Evolutionary conservation across 495 filamentous ascomycete genomes (phyloP).

Genomic region (Daldinia bambusicola): DNA sequence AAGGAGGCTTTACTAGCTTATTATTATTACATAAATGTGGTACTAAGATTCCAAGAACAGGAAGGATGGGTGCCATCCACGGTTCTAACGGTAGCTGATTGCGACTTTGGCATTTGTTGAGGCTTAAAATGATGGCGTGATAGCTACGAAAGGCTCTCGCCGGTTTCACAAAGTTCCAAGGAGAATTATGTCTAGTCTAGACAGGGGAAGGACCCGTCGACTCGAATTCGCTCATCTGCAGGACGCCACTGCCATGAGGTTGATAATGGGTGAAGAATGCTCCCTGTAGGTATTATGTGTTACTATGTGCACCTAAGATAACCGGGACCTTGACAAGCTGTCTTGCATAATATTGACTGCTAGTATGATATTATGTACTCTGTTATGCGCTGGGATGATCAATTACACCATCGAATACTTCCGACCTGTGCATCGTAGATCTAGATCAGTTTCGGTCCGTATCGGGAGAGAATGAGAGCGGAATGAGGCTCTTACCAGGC

Average conservation of each 20-base stretch:
- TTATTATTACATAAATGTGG: slow-evolving; percentile 12
- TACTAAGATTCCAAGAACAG: slow-evolving; percentile 8
- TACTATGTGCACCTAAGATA: slow-evolving; percentile 8
- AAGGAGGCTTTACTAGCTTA: slow-evolving; percentile 14
- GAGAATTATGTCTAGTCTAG: neutral
- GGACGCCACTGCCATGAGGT: slow-evolving; percentile 25
- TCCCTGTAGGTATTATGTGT: slow-evolving; percentile 3
- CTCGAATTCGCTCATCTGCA: slow-evolving; percentile 26
- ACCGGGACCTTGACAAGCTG: slow-evolving; percentile 14
- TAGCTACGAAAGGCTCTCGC: neutral
- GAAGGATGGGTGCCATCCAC: slow-evolving; percentile 10
- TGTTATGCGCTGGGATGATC: slow-evolving; percentile 19
- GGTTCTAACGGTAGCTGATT: slow-evolving; percentile 27
- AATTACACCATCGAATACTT: slow-evolving; percentile 16
- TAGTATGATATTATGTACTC: slow-evolving; percentile 3
- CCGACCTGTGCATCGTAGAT: neutral
- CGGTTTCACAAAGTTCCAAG: neutral
- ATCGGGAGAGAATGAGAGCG: neutral
- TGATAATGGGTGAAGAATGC: slow-evolving; percentile 7
- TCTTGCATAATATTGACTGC: slow-evolving; percentile 39
- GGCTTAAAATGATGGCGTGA: slow-evolving; percentile 33
- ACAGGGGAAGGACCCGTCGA: neutral
- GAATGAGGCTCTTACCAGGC: slow-evolving; percentile 35
- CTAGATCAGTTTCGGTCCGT: slow-evolving; percentile 2
- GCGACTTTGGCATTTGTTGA: slow-evolving; percentile 25